Conservation (phyloP, 805 yeast genomes). For the Starmera dryadoides region DNA sequence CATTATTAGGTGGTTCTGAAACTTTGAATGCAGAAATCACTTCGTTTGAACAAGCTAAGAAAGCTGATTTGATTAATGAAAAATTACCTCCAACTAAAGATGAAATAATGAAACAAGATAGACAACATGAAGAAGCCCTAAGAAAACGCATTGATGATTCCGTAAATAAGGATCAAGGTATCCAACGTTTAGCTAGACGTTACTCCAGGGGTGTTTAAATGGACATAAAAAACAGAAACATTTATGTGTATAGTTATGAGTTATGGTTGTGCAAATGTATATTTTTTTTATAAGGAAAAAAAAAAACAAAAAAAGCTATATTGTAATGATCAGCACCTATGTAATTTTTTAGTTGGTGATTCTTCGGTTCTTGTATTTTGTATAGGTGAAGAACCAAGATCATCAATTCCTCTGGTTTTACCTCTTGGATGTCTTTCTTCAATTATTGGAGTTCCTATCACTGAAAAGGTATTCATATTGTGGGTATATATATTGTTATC, state of each 20-base stretch:
- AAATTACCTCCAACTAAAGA: slow-evolving; percentile 77
- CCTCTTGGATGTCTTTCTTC: not conserved
- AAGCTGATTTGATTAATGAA: slow-evolving; percentile 77
- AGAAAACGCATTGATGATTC: slow-evolving; percentile 25
- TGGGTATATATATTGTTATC: not conserved
- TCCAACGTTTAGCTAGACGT: not conserved
- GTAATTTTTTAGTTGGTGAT: not conserved
- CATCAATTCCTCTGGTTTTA: not conserved
- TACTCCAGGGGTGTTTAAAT: no score
- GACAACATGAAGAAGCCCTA: slow-evolving; percentile 37
- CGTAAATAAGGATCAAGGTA: not conserved
- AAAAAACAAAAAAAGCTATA: not conserved
- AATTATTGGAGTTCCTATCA: not conserved
- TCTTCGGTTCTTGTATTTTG: not conserved
- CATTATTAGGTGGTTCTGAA: slow-evolving; percentile 75
- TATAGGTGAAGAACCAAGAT: no score
- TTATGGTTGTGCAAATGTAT: no score
- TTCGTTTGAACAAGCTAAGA: slow-evolving; percentile 77
- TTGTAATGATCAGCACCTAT: not conserved
- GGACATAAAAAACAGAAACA: no score
- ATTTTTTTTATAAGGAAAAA: no score
- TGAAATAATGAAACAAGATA: slow-evolving; percentile 40
- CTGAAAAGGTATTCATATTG: not conserved
- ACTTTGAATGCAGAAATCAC: slow-evolving; percentile 64
- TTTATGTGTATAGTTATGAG: not conserved